Conservation (phyloP, 2,329 filamentous ascomycete genomes). For the Neonectria magnoliae region DNA sequence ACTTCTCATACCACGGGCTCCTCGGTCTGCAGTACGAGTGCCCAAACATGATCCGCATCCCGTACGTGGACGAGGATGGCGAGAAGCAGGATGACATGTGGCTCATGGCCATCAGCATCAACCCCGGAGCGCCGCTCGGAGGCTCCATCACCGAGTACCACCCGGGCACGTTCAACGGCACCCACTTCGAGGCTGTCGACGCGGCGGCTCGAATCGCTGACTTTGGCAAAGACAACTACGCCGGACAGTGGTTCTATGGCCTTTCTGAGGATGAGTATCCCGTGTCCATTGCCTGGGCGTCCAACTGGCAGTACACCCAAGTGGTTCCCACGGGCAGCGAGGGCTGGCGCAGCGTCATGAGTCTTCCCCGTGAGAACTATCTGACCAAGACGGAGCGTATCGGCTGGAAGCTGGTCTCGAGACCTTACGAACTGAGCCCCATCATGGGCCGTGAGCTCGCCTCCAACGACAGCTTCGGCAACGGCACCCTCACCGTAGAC, state of each 20-base stretch:
- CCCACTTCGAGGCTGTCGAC: slow-evolving; percentile 59
- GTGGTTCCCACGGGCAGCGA: slow-evolving; percentile 45
- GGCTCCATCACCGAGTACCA: slow-evolving; percentile 67
- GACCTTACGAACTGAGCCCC: slow-evolving; percentile 59
- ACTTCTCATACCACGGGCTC: slow-evolving; percentile 64
- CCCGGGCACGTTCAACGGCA: slow-evolving; percentile 71
- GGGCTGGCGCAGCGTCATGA: slow-evolving; percentile 47
- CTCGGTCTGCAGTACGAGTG: slow-evolving; percentile 70
- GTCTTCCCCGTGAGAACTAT: slow-evolving; percentile 57
- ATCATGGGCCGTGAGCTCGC: slow-evolving; percentile 58
- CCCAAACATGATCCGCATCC: slow-evolving; percentile 68
- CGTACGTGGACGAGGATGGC: slow-evolving; percentile 51
- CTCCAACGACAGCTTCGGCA: slow-evolving; percentile 55
- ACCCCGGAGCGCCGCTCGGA: slow-evolving; percentile 66
- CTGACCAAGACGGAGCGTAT: slow-evolving; percentile 61
- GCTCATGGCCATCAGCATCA: slow-evolving; percentile 63
- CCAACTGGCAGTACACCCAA: slow-evolving; percentile 48
- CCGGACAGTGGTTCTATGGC: slow-evolving; percentile 49
- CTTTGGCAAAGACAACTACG: slow-evolving; percentile 51
- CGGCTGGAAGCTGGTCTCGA: slow-evolving; percentile 62
- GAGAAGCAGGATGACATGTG: slow-evolving; percentile 43
- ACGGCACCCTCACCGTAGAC: slow-evolving; percentile 59
- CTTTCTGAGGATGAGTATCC: slow-evolving; percentile 38
- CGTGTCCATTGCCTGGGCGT: slow-evolving; percentile 49
- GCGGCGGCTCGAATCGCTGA: slow-evolving; percentile 44